A percentile compares a stretch with the other conserved stretches of the same genome.
phyloP scores from a whole-genome alignment of 306 rosid genomes.

The Macrotyloma uniflorum region DNA sequence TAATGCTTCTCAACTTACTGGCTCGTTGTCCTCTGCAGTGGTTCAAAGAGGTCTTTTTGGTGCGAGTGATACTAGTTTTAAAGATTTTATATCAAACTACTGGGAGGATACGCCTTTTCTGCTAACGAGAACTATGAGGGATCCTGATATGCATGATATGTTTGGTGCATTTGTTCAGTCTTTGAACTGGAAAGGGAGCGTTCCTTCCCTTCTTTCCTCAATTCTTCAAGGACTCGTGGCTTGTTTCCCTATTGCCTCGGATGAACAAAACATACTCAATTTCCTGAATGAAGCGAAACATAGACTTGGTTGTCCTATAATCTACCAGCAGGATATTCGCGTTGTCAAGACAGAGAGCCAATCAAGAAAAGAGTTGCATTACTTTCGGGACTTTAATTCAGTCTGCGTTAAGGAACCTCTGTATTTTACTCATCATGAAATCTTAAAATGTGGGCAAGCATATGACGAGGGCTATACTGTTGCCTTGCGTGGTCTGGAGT shows the following conservation, averaged over 20 bases:
- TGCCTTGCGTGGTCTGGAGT: constrained; percentile 87
- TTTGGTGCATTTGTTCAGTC: constrained; percentile 48
- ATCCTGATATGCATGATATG: constrained; percentile 42
- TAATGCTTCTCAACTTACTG: constrained; percentile 32
- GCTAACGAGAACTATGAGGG: constrained; percentile 39
- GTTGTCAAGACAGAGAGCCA: constrained; percentile 67
- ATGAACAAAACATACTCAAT: constrained; percentile 65
- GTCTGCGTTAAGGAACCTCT: constrained; percentile 46
- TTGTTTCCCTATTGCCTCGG: constrained; percentile 82
- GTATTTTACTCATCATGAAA: constrained; percentile 48
- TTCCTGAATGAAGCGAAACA: constrained; percentile 64
- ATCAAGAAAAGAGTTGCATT: constrained; percentile 62
- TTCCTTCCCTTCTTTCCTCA: constrained; percentile 61
- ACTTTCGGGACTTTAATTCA: constrained; percentile 53
- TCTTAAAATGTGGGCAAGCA: constrained; percentile 67
- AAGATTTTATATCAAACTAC: constrained; percentile 56
- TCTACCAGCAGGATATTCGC: constrained; percentile 77
- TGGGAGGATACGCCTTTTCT: constrained; percentile 76
- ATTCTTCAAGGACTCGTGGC: constrained; percentile 62
- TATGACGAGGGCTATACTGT: constrained; percentile 74
- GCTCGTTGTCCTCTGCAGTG: constrained; percentile 47
- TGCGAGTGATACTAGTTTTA: constrained; percentile 51
- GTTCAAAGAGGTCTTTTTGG: constrained; percentile 62
- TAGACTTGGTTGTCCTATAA: constrained; percentile 72
- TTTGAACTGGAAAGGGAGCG: constrained; percentile 45